These are phyloP conservation scores for Sordaria brevicollis DNA, from an alignment of 495 filamentous ascomycete genomes.

Conservation along the genomic window DNA sequence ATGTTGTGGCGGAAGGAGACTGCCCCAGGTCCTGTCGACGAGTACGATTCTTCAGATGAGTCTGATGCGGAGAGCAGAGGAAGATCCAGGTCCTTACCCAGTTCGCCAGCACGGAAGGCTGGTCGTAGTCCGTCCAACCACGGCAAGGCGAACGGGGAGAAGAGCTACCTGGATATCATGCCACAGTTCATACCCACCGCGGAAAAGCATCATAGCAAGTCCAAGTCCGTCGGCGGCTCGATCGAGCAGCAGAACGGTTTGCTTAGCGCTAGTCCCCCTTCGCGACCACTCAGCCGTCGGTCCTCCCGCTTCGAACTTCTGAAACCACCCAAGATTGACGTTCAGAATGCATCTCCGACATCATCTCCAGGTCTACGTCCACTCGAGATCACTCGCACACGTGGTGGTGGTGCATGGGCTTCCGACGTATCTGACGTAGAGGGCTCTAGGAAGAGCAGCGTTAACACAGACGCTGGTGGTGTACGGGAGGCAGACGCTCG, in stretches of 20 bases:
- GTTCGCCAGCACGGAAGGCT: not conserved
- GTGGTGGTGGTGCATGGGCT: constrained; percentile 7
- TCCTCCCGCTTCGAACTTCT: constrained; percentile 44
- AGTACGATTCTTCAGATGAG: constrained; percentile 25
- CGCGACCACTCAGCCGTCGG: constrained; percentile 24
- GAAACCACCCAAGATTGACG: constrained; percentile 52
- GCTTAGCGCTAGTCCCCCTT: constrained; percentile 11
- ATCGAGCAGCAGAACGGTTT: not conserved
- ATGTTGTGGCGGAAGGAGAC: constrained; percentile 37
- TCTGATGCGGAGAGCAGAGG: constrained; percentile 31
- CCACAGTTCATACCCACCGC: constrained; percentile 24
- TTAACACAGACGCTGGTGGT: constrained; percentile 6
- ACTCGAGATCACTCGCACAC: constrained; percentile 5
- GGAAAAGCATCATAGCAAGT: constrained; percentile 5
- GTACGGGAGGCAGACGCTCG: constrained; percentile 12
- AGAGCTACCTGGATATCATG: constrained; percentile 30
- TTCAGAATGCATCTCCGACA: constrained; percentile 40
- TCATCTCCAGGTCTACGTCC: constrained; percentile 20
- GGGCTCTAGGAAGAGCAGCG: constrained; percentile 12
- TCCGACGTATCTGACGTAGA: constrained; percentile 28
- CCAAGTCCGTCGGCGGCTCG: not conserved
- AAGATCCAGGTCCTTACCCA: constrained; percentile 20
- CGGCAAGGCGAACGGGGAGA: constrained; percentile 21
- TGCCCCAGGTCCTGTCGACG: constrained; percentile 7
- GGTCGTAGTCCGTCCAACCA: constrained; percentile 9